Percentiles rank a stretch among this genome's conserved stretches.
phyloP scores from a whole-genome alignment of 1,284 basidiomycete genomes.

The Hemileia vastatrix region DNA sequence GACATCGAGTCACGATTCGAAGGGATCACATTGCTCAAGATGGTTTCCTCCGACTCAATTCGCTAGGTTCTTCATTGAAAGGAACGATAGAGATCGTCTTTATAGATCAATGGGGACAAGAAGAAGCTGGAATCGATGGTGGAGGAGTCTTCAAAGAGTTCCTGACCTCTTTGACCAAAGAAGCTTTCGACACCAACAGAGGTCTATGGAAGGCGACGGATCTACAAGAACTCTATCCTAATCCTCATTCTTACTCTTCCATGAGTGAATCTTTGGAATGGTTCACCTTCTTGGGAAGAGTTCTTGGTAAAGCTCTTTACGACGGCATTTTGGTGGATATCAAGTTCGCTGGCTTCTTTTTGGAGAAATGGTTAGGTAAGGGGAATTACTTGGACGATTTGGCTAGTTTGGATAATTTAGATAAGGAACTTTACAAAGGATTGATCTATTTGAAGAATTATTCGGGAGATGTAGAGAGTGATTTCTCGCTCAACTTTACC shows the following conservation, averaged over 20 bases:
- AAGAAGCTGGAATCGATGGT: constrained; percentile 86
- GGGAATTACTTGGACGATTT: constrained; percentile 79
- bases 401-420: constrained; percentile 79
- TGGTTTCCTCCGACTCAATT: constrained; percentile 67
- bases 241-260: constrained; percentile 75
- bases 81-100: constrained; percentile 73
- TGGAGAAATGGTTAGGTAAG: constrained; percentile 74
- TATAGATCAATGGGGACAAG: constrained; percentile 74
- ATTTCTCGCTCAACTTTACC: constrained; percentile 84
- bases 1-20: constrained; percentile 55
- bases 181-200: constrained; percentile 86
- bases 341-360: constrained; percentile 88
- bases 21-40: constrained; percentile 70
- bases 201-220: constrained; percentile 84
- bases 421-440: constrained; percentile 83
- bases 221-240: constrained; percentile 88
- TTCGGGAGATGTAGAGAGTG: constrained; percentile 65
- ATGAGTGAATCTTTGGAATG: constrained; percentile 84
- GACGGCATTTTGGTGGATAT: constrained; percentile 91
- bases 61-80: constrained; percentile 63
- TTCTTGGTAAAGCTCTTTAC: constrained; percentile 90
- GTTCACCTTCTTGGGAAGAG: constrained; percentile 86
- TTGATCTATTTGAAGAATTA: constrained; percentile 89
- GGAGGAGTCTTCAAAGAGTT: constrained; percentile 98
- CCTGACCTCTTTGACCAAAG: constrained; percentile 83